phyloP scores from a whole-genome alignment of 257 asterid genomes.

The Solanum sitiens region DNA sequence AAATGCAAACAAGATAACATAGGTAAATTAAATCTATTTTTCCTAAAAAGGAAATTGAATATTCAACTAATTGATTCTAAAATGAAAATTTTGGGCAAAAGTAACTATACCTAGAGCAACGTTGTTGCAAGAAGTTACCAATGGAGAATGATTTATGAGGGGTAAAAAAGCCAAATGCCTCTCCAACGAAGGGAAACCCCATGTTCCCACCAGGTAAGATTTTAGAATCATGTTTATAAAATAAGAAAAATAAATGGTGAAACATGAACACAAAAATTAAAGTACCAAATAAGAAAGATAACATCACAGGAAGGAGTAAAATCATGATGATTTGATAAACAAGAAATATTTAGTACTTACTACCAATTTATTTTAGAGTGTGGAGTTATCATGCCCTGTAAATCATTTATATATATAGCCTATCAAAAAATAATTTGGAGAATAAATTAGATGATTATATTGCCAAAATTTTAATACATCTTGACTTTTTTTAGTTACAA shows the following conservation, averaged over 20 bases:
- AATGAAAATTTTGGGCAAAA: background rate
- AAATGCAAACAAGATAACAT: background rate
- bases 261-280: background rate
- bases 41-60: background rate
- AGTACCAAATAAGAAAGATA: background rate
- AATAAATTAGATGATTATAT: background rate
- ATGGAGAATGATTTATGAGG: conserved; percentile 49
- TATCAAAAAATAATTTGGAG: background rate
- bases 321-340: background rate
- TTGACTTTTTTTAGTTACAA: background rate
- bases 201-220: conserved; percentile 47
- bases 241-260: background rate
- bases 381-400: background rate
- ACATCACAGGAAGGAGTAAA: background rate
- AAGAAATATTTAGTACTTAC: background rate
- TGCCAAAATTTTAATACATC: background rate
- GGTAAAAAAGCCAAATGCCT: conserved; percentile 50
- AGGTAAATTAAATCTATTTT: background rate
- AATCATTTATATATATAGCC: background rate
- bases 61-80: background rate
- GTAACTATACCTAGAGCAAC: conserved; percentile 13
- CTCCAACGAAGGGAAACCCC: conserved; percentile 58
- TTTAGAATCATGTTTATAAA: background rate
- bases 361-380: background rate
- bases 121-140: conserved; percentile 47